Percentiles rank a stretch among this genome's conserved stretches.
Evolutionary conservation across 345 rosid genomes (phyloP).

Genomic region (Ceriops zippeliana): DNA sequence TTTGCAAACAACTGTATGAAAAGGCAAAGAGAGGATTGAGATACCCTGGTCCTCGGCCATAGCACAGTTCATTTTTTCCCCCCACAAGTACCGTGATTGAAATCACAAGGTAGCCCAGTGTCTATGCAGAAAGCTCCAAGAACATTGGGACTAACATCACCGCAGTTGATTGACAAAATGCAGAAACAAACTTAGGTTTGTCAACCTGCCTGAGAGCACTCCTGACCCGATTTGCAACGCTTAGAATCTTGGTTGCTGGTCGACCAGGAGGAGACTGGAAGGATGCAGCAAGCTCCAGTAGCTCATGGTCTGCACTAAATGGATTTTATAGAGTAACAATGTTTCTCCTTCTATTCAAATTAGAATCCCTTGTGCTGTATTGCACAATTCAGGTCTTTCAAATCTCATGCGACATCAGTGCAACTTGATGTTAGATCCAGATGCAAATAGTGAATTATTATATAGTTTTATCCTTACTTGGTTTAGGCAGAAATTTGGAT

Average conservation of each 20-base stretch:
- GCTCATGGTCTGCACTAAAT: slow-evolving; percentile 58
- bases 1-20: not conserved
- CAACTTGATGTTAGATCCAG: not conserved
- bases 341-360: too few species aligned
- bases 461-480: not conserved
- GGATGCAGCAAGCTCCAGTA: slow-evolving; percentile 87
- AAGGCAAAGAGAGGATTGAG: slow-evolving; percentile 10
- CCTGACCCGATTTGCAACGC: slow-evolving; percentile 76
- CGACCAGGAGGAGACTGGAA: slow-evolving; percentile 71
- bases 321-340: not conserved
- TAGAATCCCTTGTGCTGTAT: not conserved
- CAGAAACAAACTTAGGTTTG: slow-evolving; percentile 84
- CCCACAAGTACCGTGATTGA: slow-evolving; percentile 95
- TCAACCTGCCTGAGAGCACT: slow-evolving; percentile 73
- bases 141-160: slow-evolving; percentile 97
- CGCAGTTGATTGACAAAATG: slow-evolving; percentile 96
- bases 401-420: not conserved
- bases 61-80: slow-evolving; percentile 92
- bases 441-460: not conserved
- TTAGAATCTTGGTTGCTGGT: slow-evolving; percentile 57
- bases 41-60: slow-evolving; percentile 98
- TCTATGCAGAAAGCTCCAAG: slow-evolving; percentile 91
- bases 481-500: not conserved
- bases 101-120: slow-evolving; percentile 93
- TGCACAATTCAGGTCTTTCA: not conserved